Evolutionary conservation across 495 filamentous ascomycete genomes (phyloP), one percentile per base, ranked within the genome.

Genomic region (Thermochaetoides thermophila): DNA sequence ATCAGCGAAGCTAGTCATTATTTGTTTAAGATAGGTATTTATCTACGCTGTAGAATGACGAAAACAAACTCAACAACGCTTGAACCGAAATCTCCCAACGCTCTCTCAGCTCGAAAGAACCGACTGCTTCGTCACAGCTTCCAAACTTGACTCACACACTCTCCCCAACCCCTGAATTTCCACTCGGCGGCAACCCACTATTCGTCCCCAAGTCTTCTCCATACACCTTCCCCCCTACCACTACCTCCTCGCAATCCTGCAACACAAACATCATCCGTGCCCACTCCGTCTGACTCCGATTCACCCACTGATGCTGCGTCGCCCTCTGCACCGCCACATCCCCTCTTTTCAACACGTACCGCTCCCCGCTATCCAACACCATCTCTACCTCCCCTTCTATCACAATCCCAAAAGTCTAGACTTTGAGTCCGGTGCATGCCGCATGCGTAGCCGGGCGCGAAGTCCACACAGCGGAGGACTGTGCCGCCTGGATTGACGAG

Each of bases 381-480:
- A 74, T 63, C 46, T 71, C 74, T n/a, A 79, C 48, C 44, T 68
- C 49, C 0, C 82, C 82, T 46, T 85, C 79, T n/a, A 89, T 37
- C 17, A 89, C 69, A 35, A 84, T 64, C 3, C 79, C 80, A 32
- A 80, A 85, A 40, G n/a, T 87, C 82, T 3, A 89, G 52, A 11
- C 66, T 74, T 45, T 74, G 63, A 3, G 82, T 84, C 0, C 79
- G 64, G 38, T 86, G 82, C 68, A 86, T 71, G 34, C 63, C 59
- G 39, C 60, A 66, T 15, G 56, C 56, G 39, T 61, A 55, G 5
- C 53, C 57, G 0, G 76, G 76, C 0, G 56, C 55, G 21, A 79
- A 71, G 41, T 80, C 75, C 11, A 78, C 74, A 36, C 63, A 65
- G 7, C 76, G 63, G 1, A 69, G 54, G 1, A 78, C 68, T 3